Percentiles rank a stretch among this genome's conserved stretches.
Evolutionary conservation across 495 filamentous ascomycete species (phyloP).

Genomic region (Penicillium simplicissimum): DNA sequence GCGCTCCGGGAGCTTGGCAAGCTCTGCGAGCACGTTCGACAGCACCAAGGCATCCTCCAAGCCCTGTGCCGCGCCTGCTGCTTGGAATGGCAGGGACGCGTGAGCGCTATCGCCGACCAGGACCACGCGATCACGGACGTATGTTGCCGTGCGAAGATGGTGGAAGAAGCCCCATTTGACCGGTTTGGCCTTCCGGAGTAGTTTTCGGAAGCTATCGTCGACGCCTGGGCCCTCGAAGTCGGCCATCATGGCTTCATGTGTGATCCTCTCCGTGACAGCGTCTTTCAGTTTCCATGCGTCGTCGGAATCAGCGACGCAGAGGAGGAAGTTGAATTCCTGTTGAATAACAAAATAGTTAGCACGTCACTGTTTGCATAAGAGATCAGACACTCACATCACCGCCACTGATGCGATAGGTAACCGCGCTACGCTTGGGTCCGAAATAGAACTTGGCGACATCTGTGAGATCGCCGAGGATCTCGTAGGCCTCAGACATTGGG

Average conservation of each 20-base stretch:
- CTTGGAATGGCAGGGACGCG: slow-evolving; percentile 61
- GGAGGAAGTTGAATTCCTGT: neutral
- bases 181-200: slow-evolving; percentile 4
- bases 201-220: neutral
- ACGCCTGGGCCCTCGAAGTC: neutral
- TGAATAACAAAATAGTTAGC: neutral
- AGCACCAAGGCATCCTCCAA: slow-evolving; percentile 59
- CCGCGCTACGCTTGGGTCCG: neutral
- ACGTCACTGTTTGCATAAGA: neutral
- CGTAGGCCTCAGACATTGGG: neutral
- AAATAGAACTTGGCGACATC: neutral
- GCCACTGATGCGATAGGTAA: neutral
- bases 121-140: slow-evolving; percentile 24
- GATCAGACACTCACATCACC: neutral
- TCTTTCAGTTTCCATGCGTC: neutral
- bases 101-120: slow-evolving; percentile 63
- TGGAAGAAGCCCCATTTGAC: slow-evolving; percentile 26
- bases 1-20: neutral
- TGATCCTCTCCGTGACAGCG: neutral
- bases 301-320: neutral
- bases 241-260: neutral
- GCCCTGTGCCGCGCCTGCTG: slow-evolving; percentile 58
- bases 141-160: slow-evolving; percentile 29
- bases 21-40: slow-evolving; percentile 40
- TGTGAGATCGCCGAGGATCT: neutral